A percentile compares a stretch with the other conserved stretches of the same genome.
Evolutionary conservation across 192 early-diverging fungal species (phyloP).

Genomic region (Polychytrium aggregatum): DNA sequence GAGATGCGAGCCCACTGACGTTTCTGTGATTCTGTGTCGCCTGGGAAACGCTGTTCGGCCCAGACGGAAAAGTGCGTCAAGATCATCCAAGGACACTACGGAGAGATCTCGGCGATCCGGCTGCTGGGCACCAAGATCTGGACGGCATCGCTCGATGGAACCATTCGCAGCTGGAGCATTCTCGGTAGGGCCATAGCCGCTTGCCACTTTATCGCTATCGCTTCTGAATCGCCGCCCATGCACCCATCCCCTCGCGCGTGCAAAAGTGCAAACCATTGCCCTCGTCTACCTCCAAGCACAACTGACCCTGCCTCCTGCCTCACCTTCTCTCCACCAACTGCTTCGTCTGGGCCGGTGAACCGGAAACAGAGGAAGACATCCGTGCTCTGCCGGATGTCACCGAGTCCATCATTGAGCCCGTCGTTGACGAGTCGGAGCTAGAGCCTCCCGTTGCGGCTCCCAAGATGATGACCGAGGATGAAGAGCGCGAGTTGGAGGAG

Average conservation of each 20-base stretch:
- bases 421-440: constrained; percentile 1
- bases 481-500: constrained; percentile 79
- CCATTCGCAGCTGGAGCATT: constrained; percentile 76
- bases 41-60: too few relatives aligned
- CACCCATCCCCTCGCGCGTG: constrained; percentile 12
- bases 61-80: constrained; percentile 67
- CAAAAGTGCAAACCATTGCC: constrained; percentile 9
- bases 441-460: neutral
- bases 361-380: constrained; percentile 8
- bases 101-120: constrained; percentile 67
- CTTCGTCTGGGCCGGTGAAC: constrained; percentile 1
- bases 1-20: too few relatives aligned
- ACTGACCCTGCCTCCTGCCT: too few relatives aligned
- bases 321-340: too few relatives aligned
- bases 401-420: neutral
- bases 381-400: constrained; percentile 5
- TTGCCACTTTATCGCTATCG: constrained; percentile 1
- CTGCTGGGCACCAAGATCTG: constrained; percentile 53
- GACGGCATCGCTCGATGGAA: constrained; percentile 74
- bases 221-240: constrained; percentile 14
- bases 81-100: constrained; percentile 76
- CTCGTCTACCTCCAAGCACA: constrained; percentile 2
- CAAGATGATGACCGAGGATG: constrained; percentile 67
- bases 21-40: too few relatives aligned
- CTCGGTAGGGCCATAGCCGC: constrained; percentile 23